Base-by-base conservation (phyloP, 31 red algal species). In the Bonnemaisonia californica region DNA sequence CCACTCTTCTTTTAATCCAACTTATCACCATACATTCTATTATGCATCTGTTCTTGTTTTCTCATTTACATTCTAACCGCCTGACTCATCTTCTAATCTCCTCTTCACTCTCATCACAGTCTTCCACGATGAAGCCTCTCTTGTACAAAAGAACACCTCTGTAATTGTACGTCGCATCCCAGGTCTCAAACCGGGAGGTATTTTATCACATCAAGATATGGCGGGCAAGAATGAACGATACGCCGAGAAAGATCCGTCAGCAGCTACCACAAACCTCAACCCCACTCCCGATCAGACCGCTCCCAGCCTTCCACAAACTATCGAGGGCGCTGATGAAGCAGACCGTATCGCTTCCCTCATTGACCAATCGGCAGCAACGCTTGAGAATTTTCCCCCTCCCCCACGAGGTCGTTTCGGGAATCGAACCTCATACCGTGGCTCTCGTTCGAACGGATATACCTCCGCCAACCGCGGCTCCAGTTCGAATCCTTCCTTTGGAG, bases 141-240 rank as follows among this genome's bases (percentile, higher is more conserved):
- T 99, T 27, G 74, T 99, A 37, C 97, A 92, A 42, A 96, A 96
- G 74, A 99, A 99, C 73, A 84, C 93, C 54, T 99, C 93, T 22
- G 89, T 99, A 22, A 91, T 96, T 47, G 92, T 99, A 1, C 91
- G 89, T 58, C 91, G 97, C 35, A 88, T 96, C 67, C 97, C 97
- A n/a, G 93, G 86, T 38, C 79, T 90, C 28, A 77, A 76, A 57
- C 87, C 89, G 28, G 96, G 96, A 16, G 93, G 97, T 23, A 91
- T 99, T 27, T 85, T 99, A 13, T 85, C 84, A 19, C 89, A 96
- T 24, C 90, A 91, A 9, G 81, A 85, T 55, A 94, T 94, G 90
- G 97, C 97, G 0, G 85, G 74, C 57, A 99, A 96, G 82, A 99
- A 99, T 76, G 97, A 99, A 67, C 89, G 97, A 27, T 99, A 93